Percentiles rank a stretch among this genome's conserved stretches.
Conservation (phyloP, 106 monocot genomes). For the Cymbidium sinense region DNA sequence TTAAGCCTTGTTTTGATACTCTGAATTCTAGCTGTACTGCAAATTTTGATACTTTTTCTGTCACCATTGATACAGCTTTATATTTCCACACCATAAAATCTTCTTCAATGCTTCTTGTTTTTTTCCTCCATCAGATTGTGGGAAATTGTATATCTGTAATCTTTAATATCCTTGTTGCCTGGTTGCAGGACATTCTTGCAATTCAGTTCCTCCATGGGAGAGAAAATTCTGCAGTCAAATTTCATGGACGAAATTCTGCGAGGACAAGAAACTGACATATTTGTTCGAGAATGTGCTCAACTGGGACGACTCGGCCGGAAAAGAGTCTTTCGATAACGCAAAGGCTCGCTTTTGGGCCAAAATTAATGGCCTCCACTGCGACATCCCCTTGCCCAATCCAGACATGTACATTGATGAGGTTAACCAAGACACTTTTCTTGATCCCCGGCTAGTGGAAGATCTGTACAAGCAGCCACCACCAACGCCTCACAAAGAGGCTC, state of each 20-base stretch:
- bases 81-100: not conserved
- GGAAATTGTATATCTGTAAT: not conserved
- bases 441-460: constrained; percentile 40
- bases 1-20: no score
- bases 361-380: constrained; percentile 21
- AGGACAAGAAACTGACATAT: constrained; percentile 17
- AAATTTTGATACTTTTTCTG: no score
- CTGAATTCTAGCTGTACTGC: no score
- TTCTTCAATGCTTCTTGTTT: not conserved
- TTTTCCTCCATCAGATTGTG: not conserved
- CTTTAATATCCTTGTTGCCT: not conserved
- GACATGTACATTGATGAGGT: constrained; percentile 40
- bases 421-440: constrained; percentile 26
- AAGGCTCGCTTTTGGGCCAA: constrained; percentile 41
- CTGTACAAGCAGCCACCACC: constrained; percentile 21
- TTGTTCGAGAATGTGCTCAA: constrained; percentile 31
- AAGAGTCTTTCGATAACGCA: constrained; percentile 42
- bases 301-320: constrained; percentile 51
- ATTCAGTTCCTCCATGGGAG: constrained; percentile 32
- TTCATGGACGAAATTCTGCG: constrained; percentile 32
- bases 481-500: not conserved
- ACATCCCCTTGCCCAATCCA: constrained; percentile 35
- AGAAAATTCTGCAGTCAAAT: constrained; percentile 37
- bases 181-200: not conserved
- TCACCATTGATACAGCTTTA: not conserved